Percentiles rank a stretch among this genome's conserved stretches.
Evolutionary conservation across 2,329 filamentous ascomycete genomes (phyloP).

Genomic region (Diplodia seriata): DNA sequence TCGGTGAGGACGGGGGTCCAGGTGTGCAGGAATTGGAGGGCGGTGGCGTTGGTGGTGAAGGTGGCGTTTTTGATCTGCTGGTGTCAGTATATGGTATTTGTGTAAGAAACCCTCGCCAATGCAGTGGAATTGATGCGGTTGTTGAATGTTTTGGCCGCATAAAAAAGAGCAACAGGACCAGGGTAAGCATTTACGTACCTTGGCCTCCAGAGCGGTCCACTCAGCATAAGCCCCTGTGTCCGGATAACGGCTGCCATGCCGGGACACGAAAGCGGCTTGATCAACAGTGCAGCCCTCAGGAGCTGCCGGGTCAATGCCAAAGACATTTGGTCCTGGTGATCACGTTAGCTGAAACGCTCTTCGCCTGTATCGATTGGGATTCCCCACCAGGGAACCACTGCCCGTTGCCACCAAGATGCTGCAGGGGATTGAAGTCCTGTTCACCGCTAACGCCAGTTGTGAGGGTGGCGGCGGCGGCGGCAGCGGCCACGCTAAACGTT

Average conservation of each 20-base stretch:
- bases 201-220: conserved; percentile 54
- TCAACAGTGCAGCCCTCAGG: conserved; percentile 66
- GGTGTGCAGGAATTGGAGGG: conserved; percentile 62
- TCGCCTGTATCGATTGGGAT: not conserved
- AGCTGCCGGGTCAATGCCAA: conserved; percentile 60
- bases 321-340: conserved; percentile 61
- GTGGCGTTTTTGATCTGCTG: conserved; percentile 60
- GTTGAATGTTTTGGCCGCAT: not conserved
- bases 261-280: conserved; percentile 64
- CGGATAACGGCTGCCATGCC: conserved; percentile 69
- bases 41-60: conserved; percentile 60
- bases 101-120: not conserved
- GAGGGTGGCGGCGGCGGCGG: conserved; percentile 29
- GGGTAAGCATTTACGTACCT: not conserved
- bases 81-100: not conserved
- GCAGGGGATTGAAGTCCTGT: conserved; percentile 42
- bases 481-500: not conserved
- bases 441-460: conserved; percentile 33
- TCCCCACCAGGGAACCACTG: conserved; percentile 46
- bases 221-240: conserved; percentile 65
- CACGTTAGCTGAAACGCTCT: not conserved
- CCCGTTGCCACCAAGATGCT: conserved; percentile 50
- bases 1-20: conserved; percentile 67
- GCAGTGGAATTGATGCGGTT: not conserved
- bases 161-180: not conserved